Conservation (phyloP, 805 yeast genomes). For the Pichia eremophila region DNA sequence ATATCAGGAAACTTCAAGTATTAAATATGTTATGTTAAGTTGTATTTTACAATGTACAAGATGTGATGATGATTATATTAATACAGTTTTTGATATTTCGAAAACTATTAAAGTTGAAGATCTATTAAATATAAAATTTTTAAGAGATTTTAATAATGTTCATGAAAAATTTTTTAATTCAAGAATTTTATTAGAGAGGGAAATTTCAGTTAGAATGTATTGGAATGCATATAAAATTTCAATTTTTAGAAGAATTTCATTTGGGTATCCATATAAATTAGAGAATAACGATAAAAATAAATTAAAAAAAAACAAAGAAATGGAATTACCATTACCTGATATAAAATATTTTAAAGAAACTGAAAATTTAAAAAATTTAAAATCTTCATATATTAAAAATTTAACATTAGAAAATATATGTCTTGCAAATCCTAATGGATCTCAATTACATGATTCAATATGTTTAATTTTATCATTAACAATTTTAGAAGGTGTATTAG, state of each 20-base stretch:
- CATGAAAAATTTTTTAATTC: background rate
- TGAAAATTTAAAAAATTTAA: conserved; percentile 8
- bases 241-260: conserved; percentile 25
- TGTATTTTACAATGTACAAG: conserved; percentile 19
- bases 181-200: conserved; percentile 20
- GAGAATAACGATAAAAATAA: background rate
- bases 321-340: conserved; percentile 30
- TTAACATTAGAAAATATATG: conserved; percentile 10
- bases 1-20: conserved; percentile 24
- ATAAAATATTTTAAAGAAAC: conserved; percentile 15
- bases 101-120: background rate
- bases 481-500: conserved; percentile 28
- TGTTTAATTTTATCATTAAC: conserved; percentile 22
- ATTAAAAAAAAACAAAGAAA: conserved; percentile 23
- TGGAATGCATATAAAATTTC: conserved; percentile 33
- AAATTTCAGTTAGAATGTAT: conserved; percentile 25
- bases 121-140: background rate
- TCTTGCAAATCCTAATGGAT: conserved; percentile 9
- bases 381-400: conserved; percentile 9
- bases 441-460: conserved; percentile 21
- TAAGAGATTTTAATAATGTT: too few relatives aligned
- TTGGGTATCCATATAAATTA: conserved; percentile 29
- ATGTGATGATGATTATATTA: conserved; percentile 19
- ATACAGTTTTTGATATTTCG: conserved; percentile 9
- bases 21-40: conserved; percentile 21